Evolutionary conservation across 441 rosid species (phyloP).

Genomic region (Gossypium davidsonii): DNA sequence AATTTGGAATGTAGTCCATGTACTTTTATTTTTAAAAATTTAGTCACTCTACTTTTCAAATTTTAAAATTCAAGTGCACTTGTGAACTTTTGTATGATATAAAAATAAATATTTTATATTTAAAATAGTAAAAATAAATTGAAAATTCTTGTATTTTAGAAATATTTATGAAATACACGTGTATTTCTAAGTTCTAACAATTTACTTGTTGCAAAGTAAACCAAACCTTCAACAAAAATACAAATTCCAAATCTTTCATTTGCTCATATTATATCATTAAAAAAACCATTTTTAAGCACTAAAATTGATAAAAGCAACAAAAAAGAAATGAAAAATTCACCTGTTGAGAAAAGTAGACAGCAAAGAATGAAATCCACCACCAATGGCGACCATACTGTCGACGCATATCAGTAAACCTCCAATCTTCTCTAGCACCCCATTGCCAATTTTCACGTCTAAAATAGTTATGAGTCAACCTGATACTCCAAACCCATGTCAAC

Average conservation of each 20-base stretch:
- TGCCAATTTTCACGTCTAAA: constrained; percentile 93
- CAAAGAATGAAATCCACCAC: constrained; percentile 94
- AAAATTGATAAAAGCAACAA: neutral
- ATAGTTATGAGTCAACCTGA: constrained; percentile 79
- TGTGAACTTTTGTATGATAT: too few relatives aligned
- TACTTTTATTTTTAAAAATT: too few relatives aligned
- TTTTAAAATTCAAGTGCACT: too few relatives aligned
- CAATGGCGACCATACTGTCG: constrained; percentile 72
- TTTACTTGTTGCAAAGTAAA: neutral
- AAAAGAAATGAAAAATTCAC: constrained; percentile 21
- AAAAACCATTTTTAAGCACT: constrained; percentile 25
- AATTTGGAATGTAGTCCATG: too few relatives aligned
- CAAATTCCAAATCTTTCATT: neutral
- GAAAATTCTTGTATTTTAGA: too few relatives aligned
- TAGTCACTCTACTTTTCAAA: too few relatives aligned
- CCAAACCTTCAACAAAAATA: neutral
- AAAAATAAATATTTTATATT: too few relatives aligned
- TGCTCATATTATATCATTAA: neutral
- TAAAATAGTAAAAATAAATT: too few relatives aligned
- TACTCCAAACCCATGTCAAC: constrained; percentile 76
- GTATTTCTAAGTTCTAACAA: too few relatives aligned
- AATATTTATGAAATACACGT: too few relatives aligned
- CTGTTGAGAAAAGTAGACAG: constrained; percentile 81
- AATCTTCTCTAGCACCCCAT: constrained; percentile 94
- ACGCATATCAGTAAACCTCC: constrained; percentile 84